Conservation (phyloP, 345 rosid genomes). For the Aegle marmelos region DNA sequence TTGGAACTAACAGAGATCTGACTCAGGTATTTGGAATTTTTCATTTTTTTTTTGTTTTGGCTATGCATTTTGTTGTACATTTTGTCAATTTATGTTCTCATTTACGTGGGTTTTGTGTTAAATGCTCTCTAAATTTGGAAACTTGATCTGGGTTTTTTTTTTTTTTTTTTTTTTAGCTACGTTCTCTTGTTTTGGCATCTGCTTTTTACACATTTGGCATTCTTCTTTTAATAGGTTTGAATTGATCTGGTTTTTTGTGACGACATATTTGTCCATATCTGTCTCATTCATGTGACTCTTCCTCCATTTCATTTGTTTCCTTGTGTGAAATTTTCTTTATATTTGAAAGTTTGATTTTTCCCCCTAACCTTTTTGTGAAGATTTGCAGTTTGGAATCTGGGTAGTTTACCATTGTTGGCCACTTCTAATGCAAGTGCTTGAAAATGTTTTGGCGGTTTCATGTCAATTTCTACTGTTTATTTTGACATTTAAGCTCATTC, state of each 20-base stretch:
- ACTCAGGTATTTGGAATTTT: constrained; percentile 10
- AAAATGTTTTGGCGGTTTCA: constrained; percentile 8
- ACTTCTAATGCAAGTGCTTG: background rate
- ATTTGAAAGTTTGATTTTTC: background rate
- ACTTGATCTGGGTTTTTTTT: background rate
- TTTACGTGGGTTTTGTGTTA: background rate
- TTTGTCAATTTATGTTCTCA: constrained; percentile 1
- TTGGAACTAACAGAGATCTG: constrained; percentile 9
- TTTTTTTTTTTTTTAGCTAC: background rate
- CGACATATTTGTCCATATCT: background rate
- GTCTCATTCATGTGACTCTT: background rate
- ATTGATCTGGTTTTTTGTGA: background rate
- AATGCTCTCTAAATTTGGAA: background rate
- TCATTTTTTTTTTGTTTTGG: background rate
- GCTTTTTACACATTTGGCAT: constrained; percentile 2
- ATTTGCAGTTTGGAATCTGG: constrained; percentile 17
- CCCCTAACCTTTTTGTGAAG: background rate
- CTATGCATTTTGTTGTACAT: background rate
- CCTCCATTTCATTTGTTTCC: background rate
- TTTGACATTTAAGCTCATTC: background rate
- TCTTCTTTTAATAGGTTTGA: background rate
- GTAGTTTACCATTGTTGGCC: constrained; percentile 9
- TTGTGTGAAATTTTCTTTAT: background rate
- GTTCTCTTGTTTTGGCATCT: background rate
- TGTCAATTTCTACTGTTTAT: constrained; percentile 1